Base-by-base conservation (phyloP, 1,139 yeast species). In the Suhomyces wounanorum region DNA sequence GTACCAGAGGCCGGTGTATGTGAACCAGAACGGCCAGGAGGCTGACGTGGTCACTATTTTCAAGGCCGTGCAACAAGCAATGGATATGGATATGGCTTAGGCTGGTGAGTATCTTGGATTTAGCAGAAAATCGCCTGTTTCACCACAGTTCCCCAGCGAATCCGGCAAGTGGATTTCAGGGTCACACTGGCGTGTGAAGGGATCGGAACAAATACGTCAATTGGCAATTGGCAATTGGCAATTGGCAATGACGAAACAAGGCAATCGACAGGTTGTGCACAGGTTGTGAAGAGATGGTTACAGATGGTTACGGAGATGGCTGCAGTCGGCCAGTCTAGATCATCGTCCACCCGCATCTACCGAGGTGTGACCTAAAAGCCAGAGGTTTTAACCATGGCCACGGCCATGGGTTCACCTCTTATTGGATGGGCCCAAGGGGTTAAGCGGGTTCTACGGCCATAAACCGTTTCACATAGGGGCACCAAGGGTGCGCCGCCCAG, bases 1-100 rank as follows among this genome's bases (percentile, higher is more conserved):
- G 41, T 43, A 51, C 25, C 45, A 35, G n/a, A 43, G 55, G 40
- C 62, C 62, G 11, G 54, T 55, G 28, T 59, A 57, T 31, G 55
- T 59, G 43, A 55, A 55, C 37, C 47, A 56, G 18, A 56, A 56
- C 43, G 62, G 60, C 11, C 39, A 26, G 6, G 30, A 49, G 14
- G 44, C 39, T 14, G 57, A 56, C 36, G 57, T 57, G 28, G 60
- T 56, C 16, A 40, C 43, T 17, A 44, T 53, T 39, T 57, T 55
- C 40, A 46, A 44, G 38, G 57, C 49, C 8, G 50, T 57, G n/a
- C 43, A 44, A 39, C 47, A 37, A 18, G 42, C 47, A 45, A 36
- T 46, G 40, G 26, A 13, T 25, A 36, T 46, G 40, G 26, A 13
- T 25, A 31, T 31, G 18, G 37, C 37, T 33, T 33, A 33, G 18